Base-by-base conservation (phyloP, 768 basidiomycete genomes). In the Rubroboletus satanas region DNA sequence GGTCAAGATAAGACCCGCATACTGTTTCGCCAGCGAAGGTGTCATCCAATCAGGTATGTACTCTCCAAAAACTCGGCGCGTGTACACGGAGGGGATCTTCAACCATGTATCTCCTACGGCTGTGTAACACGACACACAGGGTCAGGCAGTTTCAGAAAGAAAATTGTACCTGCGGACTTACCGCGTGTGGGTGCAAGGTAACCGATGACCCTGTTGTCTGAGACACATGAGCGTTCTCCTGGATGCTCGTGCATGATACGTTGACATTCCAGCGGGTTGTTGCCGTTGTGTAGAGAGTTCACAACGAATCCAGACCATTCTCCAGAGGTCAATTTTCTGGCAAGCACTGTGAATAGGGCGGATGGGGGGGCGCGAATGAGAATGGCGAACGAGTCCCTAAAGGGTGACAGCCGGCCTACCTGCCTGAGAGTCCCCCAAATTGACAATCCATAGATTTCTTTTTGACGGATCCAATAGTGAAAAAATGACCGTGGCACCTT, bases 101-200 rank as follows among this genome's bases (percentile, higher is more conserved):
- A 75, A 50, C 68, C 66, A 71, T 15, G 61, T 71, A 56, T 73
- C 72, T 14, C 72, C 72, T n/a, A 73, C 58, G 10, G 65, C 71
- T 72, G 55, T 61, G 63, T 12, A 38, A 26, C 23, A 58, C 28
- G 37, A 42, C 10, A 39, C 14, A 49, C 49, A 61, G 55, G 59
- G 61, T 68, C 54, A 65, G 54, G 32, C 17, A 9, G 45, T 42
- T 35, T n/a, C 15, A 51, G 37, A 41, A 49, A 18, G 32, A 28
- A 26, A 11, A 41, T 21, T 2, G 5, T 29, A 32, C 32, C 43
- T 55, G 44, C 49, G 44, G 49, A 54, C 64, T 57, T 56, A 73
- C 74, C 72, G 50, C 74, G 68, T 37, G 72, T 75, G 31, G 73
- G 74, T 37, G 73, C 70, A 21, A 73, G 62, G 56, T 71, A 74